Evolutionary conservation across 2,329 filamentous ascomycete species (phyloP).

Genomic region (Penicillium vulpinum): DNA sequence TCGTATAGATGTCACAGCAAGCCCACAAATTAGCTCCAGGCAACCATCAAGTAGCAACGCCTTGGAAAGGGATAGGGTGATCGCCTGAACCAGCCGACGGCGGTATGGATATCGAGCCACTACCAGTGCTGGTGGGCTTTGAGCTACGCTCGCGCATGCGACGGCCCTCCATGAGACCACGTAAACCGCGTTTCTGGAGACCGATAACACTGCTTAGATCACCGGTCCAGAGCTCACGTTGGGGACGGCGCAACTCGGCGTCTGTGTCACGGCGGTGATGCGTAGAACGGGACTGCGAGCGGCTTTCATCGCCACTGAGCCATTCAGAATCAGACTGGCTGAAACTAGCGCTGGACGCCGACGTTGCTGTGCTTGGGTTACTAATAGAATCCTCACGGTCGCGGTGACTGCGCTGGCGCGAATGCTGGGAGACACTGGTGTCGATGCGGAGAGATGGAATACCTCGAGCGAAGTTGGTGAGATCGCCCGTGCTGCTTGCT

Average conservation of each 20-base stretch:
- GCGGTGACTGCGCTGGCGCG: constrained; percentile 24
- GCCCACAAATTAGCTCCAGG: neutral
- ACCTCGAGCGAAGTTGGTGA: constrained; percentile 30
- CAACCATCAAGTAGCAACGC: constrained; percentile 15
- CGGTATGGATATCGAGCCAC: constrained; percentile 19
- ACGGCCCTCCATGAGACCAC: constrained; percentile 92
- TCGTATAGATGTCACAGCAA: neutral
- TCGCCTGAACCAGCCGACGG: constrained; percentile 18
- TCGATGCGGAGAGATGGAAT: constrained; percentile 42
- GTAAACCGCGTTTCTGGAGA: constrained; percentile 85
- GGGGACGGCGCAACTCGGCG: constrained; percentile 29
- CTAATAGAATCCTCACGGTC: constrained; percentile 44
- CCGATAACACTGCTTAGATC: constrained; percentile 85
- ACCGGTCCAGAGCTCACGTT: constrained; percentile 71
- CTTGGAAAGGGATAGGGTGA: constrained; percentile 16
- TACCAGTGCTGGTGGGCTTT: constrained; percentile 30
- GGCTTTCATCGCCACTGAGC: constrained; percentile 26
- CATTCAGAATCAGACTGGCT: constrained; percentile 41
- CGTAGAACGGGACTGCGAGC: constrained; percentile 39
- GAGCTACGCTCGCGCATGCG: constrained; percentile 72
- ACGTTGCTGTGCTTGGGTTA: constrained; percentile 41
- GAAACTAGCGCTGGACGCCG: constrained; percentile 41
- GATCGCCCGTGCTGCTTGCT: constrained; percentile 29
- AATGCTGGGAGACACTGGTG: constrained; percentile 34
- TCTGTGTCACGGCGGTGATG: constrained; percentile 43